Base-by-base conservation (phyloP, 1,284 basidiomycete species). In the Fomitopsis schrenkii region DNA sequence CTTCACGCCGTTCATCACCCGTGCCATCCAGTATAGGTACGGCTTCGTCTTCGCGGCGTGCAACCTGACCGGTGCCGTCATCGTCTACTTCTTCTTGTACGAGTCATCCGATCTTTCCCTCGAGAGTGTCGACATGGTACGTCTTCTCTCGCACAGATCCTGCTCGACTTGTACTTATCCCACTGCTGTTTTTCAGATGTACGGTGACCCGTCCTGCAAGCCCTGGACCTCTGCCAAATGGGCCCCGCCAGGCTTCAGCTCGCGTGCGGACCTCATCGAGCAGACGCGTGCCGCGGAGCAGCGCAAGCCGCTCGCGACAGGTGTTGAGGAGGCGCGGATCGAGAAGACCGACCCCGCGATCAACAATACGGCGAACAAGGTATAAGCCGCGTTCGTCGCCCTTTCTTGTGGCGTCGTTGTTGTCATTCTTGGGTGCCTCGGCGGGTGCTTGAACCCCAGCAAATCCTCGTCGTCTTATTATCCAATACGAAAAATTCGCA, bases 61-160 rank as follows among this genome's bases (percentile, higher is more conserved):
- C 71, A 88, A 88, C 69, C 73, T 88, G 2, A 69, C 80, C 12
- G 87, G 84, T 56, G 85, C 86, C 7, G 66, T 86, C 53, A 77
- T 92, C 63, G 90, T 91, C 6, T 91, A 80, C 72, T 80, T 91
- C 70, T 92, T 91, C 83, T 79, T 93, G 3, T 93, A 92, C 77
- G 91, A 93, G 70, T 86, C 86, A 14, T 82, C 84, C 7, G 82
- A 86, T 66, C 78, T 93, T 57, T 83, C 85, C 10, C 79, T 93
- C 38, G 91, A 93, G 74, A 79, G 76, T 62, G 87, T 93, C 55
- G 86, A 93, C 71, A 76, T 78, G 67, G 82, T 83, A 64, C 53
- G 63, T 59, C 33, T 5, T 5, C 38, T 14, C 26, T 30, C 75
- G 67, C 48, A 55, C 55, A 22, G 22, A 22, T 52, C 48, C 44